Evolutionary conservation across 1,139 yeast genomes (phyloP), one percentile per base, ranked within the genome.

Genomic region (Zygosaccharomyces sapae): DNA sequence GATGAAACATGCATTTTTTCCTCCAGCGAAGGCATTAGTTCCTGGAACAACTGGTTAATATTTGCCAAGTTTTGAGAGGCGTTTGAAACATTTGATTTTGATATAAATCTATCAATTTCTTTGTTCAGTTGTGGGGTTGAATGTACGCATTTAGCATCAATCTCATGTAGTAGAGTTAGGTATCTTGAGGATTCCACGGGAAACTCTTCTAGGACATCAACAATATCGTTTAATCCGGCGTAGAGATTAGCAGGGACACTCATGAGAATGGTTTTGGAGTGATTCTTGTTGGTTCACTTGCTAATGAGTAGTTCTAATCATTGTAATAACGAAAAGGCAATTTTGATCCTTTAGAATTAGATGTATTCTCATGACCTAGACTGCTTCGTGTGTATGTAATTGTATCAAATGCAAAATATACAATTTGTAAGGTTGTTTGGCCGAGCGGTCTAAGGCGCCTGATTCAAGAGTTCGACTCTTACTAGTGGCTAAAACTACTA

Each of bases 1-100:
- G 92, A 83, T 3, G 97, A 94, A 33, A 92, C 97, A 64, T 92
- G 97, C 95, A 92, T 89, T 68, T 92, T 92, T 65, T 92, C 97
- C 63, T 92, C 98, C 50, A 92, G 71, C 55, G 96, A 88, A 0
- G 97, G 97, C 71, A 92, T 81, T 45, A 92, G 74, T 52, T 86
- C 96, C 55, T 76, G 79, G 50, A 83, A 70, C 48, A 73, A 68
- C 45, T 70, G 67, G 48, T 76, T 73, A 43, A 80, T 77, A 53
- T 59, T 47, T 4, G 40, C 48, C 66, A 65, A 44, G 9, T 40
- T 38, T 50, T 59, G 45, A 35, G 49, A 30, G 19, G 51, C 33
- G n/a, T 30, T 20, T n/a, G 40, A 30, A 8, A 34, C 44, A 10
- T 6, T 27, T 41, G 46, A 57, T 50, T 13, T 44, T 12, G 69